A percentile compares a stretch with the other conserved stretches of the same genome.
Evolutionary conservation across 164 flowering plant species (phyloP).

Genomic region (Sedum album): DNA sequence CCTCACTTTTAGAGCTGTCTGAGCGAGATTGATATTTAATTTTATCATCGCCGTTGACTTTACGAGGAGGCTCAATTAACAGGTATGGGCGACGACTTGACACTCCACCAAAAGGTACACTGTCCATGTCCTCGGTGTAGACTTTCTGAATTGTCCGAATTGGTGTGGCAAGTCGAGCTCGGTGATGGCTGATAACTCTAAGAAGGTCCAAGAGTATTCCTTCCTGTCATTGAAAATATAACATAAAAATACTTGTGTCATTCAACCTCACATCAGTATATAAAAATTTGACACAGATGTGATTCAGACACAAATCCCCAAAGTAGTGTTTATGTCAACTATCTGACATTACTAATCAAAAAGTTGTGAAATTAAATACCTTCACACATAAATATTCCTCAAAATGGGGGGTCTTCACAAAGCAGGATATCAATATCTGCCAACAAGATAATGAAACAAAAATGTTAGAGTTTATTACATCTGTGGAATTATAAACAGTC

Average conservation of each 20-base stretch:
- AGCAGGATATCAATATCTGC: slow-evolving; percentile 87
- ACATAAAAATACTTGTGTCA: neutral
- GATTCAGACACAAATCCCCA: neutral
- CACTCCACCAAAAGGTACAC: slow-evolving; percentile 32
- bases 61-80: slow-evolving; percentile 15
- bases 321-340: neutral
- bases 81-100: neutral
- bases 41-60: slow-evolving; percentile 56
- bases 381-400: slow-evolving; percentile 93
- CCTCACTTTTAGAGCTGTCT: slow-evolving; percentile 20
- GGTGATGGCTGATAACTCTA: slow-evolving; percentile 91
- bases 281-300: neutral
- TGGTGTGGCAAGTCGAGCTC: slow-evolving; percentile 93
- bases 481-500: neutral
- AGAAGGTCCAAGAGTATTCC: slow-evolving; percentile 84
- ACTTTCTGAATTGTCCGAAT: slow-evolving; percentile 51
- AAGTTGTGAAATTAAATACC: slow-evolving; percentile 30
- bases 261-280: neutral
- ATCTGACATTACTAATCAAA: neutral
- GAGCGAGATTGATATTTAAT: slow-evolving; percentile 40
- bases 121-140: slow-evolving; percentile 65
- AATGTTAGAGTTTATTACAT: neutral
- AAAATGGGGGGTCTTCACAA: slow-evolving; percentile 86
- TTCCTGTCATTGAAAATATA: slow-evolving; percentile 46
- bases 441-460: neutral